phyloP scores from a whole-genome alignment of 805 yeast genomes.

The Barnettozyma botsteinii region DNA sequence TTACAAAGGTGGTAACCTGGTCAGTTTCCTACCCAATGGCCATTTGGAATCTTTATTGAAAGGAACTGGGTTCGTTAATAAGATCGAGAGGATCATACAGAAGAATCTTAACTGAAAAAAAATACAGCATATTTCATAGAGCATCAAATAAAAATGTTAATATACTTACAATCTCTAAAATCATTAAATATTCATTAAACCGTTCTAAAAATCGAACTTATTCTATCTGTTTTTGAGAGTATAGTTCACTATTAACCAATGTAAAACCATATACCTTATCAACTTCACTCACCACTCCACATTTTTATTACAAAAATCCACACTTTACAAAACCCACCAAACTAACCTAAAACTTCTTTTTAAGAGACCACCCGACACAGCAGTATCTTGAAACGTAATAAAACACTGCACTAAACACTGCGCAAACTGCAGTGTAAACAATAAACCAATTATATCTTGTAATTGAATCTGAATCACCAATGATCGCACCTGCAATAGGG shows the following conservation, averaged over 20 bases:
- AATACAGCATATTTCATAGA: too few relatives aligned
- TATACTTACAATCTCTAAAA: too few relatives aligned
- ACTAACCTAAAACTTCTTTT: neutral
- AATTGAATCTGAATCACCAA: constrained; percentile 25
- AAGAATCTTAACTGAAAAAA: neutral
- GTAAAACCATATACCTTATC: too few relatives aligned
- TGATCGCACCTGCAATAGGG: constrained; percentile 46
- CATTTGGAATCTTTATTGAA: constrained; percentile 11
- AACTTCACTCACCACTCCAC: neutral
- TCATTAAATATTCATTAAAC: too few relatives aligned
- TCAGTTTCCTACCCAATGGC: constrained; percentile 18
- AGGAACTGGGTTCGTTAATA: constrained; percentile 8
- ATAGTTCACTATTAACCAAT: too few relatives aligned
- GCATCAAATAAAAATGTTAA: too few relatives aligned
- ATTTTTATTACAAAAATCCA: neutral
- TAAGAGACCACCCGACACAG: constrained; percentile 33
- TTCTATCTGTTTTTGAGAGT: too few relatives aligned
- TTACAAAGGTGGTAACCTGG: constrained; percentile 6
- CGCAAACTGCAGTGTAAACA: constrained; percentile 31
- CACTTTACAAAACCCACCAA: neutral
- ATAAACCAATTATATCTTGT: constrained; percentile 33
- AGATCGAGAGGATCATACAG: neutral
- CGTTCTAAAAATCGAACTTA: too few relatives aligned
- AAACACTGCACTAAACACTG: constrained; percentile 31
- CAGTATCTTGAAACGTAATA: constrained; percentile 40